Evolutionary conservation across 495 filamentous ascomycete species (phyloP).

Genomic region (Elasticomyces elasticus): DNA sequence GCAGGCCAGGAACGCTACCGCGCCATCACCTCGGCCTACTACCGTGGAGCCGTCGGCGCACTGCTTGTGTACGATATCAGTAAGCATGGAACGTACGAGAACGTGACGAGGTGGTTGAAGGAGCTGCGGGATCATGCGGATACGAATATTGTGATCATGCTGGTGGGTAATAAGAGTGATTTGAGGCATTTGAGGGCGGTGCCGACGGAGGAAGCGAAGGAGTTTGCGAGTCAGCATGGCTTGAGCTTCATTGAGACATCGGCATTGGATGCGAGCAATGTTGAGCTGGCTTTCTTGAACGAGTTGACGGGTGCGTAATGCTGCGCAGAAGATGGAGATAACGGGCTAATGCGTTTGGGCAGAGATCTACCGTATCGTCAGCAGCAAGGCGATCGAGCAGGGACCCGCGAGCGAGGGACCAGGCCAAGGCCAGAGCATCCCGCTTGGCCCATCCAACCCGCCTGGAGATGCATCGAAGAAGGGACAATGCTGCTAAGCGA

Average conservation of each 20-base stretch:
- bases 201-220: constrained; percentile 95
- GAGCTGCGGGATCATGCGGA: constrained; percentile 97
- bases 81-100: constrained; percentile 98
- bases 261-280: constrained; percentile 96
- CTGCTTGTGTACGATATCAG: constrained; percentile 99
- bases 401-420: constrained; percentile 66
- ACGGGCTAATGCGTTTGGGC: background rate
- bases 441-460: constrained; percentile 58
- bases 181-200: constrained; percentile 95
- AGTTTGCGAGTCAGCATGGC: constrained; percentile 96
- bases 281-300: constrained; percentile 99
- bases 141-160: constrained; percentile 99
- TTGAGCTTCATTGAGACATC: constrained; percentile 99
- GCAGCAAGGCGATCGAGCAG: constrained; percentile 86
- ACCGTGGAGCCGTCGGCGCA: constrained; percentile 92
- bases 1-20: constrained; percentile 98
- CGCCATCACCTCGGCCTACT: constrained; percentile 98
- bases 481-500: constrained; percentile 74
- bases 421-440: constrained; percentile 59
- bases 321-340: background rate
- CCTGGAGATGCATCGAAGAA: constrained; percentile 66
- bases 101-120: constrained; percentile 98
- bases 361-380: constrained; percentile 99
- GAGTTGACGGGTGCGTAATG: constrained; percentile 78
- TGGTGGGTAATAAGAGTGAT: constrained; percentile 99